A percentile compares a stretch with the other conserved stretches of the same genome.
Conservation (phyloP, 1,284 basidiomycete species). For the Microbotryum silenes-acaulis region DNA sequence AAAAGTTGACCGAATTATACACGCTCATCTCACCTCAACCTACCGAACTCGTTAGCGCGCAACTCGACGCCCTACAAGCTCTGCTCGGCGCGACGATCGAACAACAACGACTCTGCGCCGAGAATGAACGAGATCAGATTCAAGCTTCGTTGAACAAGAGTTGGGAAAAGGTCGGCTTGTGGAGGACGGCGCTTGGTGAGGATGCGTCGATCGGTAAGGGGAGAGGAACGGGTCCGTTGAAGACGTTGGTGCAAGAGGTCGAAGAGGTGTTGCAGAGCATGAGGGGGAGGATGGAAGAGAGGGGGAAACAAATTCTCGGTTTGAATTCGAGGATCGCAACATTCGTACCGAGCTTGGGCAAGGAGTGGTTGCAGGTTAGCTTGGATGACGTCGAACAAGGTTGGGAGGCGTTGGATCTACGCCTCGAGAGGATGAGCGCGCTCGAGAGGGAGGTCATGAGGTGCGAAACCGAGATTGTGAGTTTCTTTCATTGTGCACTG, state of each 20-base stretch:
- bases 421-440: conserved; percentile 63
- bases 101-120: conserved; percentile 14
- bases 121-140: conserved; percentile 13
- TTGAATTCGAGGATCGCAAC: conserved; percentile 13
- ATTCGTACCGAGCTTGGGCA: conserved; percentile 48
- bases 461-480: conserved; percentile 68
- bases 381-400: conserved; percentile 38
- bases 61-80: conserved; percentile 2
- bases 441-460: conserved; percentile 70
- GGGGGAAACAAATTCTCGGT: conserved; percentile 14
- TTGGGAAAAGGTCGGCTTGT: conserved; percentile 11
- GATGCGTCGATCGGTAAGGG: background rate
- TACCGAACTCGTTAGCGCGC: background rate
- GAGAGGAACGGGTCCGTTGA: conserved; percentile 5
- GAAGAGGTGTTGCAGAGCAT: conserved; percentile 15
- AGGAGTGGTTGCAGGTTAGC: conserved; percentile 49
- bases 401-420: conserved; percentile 50
- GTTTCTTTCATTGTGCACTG: conserved; percentile 35
- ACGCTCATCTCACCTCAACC: conserved; percentile 13
- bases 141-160: conserved; percentile 1
- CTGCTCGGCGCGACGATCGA: conserved; percentile 8
- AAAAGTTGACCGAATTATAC: conserved; percentile 7
- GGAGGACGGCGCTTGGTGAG: conserved; percentile 26
- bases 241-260: conserved; percentile 7
- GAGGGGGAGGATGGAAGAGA: conserved; percentile 22